A percentile compares a stretch with the other conserved stretches of the same genome.
Evolutionary conservation across 148 eudicot species (phyloP).

Genomic region (Cornus kousa): DNA sequence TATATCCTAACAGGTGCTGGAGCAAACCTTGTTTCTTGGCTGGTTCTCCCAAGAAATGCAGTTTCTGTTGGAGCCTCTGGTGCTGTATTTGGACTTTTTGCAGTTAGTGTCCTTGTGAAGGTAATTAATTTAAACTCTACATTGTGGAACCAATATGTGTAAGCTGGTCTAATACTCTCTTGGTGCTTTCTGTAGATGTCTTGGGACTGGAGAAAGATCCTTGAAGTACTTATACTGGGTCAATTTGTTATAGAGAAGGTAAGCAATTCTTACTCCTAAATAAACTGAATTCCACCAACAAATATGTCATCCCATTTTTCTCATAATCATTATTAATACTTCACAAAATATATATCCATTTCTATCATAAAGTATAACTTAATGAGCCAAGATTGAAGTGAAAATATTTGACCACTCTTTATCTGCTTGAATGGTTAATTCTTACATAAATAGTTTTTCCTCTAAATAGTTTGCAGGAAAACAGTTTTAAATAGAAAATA

Average conservation of each 20-base stretch:
- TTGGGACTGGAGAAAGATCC: constrained; percentile 98
- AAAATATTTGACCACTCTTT: neutral
- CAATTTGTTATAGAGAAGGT: constrained; percentile 95
- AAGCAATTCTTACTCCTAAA: constrained; percentile 14
- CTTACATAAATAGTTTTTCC: neutral
- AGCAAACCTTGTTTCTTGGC: constrained; percentile 95
- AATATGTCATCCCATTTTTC: neutral
- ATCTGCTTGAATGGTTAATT: neutral
- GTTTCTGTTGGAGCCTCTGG: constrained; percentile 98
- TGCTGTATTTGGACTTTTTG: constrained; percentile 96
- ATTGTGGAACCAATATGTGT: neutral
- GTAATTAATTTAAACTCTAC: constrained; percentile 30
- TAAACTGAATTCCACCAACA: neutral
- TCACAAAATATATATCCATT: neutral
- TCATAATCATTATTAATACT: neutral
- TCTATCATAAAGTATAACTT: neutral
- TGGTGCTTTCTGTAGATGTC: constrained; percentile 63
- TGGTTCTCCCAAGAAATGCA: constrained; percentile 86
- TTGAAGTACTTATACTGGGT: constrained; percentile 95
- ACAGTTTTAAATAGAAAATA: neutral
- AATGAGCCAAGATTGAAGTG: neutral
- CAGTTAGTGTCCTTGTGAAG: constrained; percentile 96
- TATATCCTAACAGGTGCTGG: constrained; percentile 94
- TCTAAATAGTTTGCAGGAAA: neutral
- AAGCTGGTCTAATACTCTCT: constrained; percentile 10